These are phyloP conservation scores for Panaeolus papilionaceus DNA, from an alignment of 768 basidiomycete species.

Conservation along the genomic window DNA sequence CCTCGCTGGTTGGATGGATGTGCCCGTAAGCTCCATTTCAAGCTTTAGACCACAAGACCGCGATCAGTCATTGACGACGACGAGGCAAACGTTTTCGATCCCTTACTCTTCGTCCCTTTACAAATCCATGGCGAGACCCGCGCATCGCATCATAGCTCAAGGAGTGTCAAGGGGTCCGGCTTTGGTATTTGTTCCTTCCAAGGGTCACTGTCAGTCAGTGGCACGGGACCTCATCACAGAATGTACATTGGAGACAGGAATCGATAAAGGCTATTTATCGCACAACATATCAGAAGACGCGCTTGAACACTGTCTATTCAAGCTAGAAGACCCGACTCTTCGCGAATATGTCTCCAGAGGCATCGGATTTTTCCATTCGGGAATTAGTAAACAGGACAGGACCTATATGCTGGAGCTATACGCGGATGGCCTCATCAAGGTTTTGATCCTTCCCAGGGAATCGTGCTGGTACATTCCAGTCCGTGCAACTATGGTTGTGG, in stretches of 20 bases:
- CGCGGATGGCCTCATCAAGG: conserved; percentile 77
- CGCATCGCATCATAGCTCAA: conserved; percentile 73
- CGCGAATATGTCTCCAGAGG: conserved; percentile 83
- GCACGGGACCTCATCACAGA: conserved; percentile 89
- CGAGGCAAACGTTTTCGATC: conserved; percentile 81
- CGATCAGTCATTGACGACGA: conserved; percentile 75
- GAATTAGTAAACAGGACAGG: conserved; percentile 70
- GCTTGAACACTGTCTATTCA: conserved; percentile 62
- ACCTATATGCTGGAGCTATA: conserved; percentile 81
- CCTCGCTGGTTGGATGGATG: conserved; percentile 84
- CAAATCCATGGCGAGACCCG: conserved; percentile 92
- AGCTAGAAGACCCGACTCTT: conserved; percentile 67
- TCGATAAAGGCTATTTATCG: conserved; percentile 71
- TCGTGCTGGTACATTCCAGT: conserved; percentile 91
- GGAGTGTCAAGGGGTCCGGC: conserved; percentile 53
- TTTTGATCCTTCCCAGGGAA: conserved; percentile 84
- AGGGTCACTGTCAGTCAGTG: conserved; percentile 71
- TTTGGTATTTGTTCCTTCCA: conserved; percentile 90
- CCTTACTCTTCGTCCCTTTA: conserved; percentile 87
- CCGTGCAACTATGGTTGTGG: conserved; percentile 79
- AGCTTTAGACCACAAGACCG: conserved; percentile 85
- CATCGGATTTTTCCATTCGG: conserved; percentile 86
- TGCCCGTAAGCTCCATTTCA: conserved; percentile 66
- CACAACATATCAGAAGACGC: conserved; percentile 52
- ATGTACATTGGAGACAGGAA: conserved; percentile 77